phyloP scores from a whole-genome alignment of 2,329 filamentous ascomycete genomes.

The Botrytis cinerea region DNA sequence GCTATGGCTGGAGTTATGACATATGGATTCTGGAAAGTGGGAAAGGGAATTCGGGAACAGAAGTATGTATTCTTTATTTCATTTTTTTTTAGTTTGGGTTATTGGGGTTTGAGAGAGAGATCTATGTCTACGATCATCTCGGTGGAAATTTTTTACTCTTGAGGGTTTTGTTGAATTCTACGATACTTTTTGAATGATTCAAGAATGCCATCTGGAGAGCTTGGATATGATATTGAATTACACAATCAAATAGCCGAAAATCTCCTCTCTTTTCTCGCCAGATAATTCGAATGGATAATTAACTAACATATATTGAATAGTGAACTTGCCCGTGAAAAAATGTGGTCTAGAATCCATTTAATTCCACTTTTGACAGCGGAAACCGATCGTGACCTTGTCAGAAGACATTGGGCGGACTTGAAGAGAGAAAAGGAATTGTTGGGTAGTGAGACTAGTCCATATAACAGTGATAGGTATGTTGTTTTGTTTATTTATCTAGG shows the following conservation, averaged over 20 bases:
- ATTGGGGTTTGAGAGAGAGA: neutral
- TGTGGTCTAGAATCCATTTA: conserved; percentile 95
- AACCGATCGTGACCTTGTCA: conserved; percentile 92
- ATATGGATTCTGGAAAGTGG: conserved; percentile 87
- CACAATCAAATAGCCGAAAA: neutral
- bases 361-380: conserved; percentile 94
- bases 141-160: too few species aligned
- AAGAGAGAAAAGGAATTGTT: conserved; percentile 87
- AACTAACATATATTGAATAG: conserved; percentile 49
- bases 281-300: neutral
- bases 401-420: conserved; percentile 82
- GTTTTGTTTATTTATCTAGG: conserved; percentile 9
- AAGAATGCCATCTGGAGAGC: neutral
- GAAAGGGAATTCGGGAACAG: conserved; percentile 82
- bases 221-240: neutral
- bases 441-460: conserved; percentile 80
- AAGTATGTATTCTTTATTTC: conserved; percentile 52
- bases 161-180: neutral
- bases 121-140: neutral
- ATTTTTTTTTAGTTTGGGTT: neutral
- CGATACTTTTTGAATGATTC: neutral
- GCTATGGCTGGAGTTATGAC: conserved; percentile 77
- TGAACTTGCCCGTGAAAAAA: conserved; percentile 94
- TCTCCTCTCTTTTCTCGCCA: neutral
- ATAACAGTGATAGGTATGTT: conserved; percentile 82